These are phyloP conservation scores for Gymnopus androsaceus DNA, from an alignment of 1,284 basidiomycete species.

Conservation along the genomic window DNA sequence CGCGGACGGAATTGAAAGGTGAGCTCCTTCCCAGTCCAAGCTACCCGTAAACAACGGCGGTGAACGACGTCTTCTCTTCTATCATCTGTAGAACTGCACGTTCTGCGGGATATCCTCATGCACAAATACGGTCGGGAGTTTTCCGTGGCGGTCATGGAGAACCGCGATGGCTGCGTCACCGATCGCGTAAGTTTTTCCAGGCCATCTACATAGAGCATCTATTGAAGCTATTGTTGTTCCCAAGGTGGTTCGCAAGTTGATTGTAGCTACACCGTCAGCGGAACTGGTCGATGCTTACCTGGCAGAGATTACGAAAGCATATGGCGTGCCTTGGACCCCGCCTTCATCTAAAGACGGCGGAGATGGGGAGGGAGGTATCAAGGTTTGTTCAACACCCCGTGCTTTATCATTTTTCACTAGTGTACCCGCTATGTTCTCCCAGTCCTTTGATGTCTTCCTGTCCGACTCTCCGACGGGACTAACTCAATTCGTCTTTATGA, in stretches of 20 bases:
- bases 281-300: constrained; percentile 88
- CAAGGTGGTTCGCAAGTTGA: constrained; percentile 75
- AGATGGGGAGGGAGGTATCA: constrained; percentile 30
- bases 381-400: constrained; percentile 29
- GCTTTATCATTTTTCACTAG: neutral
- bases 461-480: neutral
- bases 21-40: constrained; percentile 9
- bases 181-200: constrained; percentile 60
- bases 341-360: constrained; percentile 7
- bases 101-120: constrained; percentile 91
- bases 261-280: constrained; percentile 65
- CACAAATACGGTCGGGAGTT: constrained; percentile 91
- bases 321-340: constrained; percentile 75
- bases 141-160: constrained; percentile 79
- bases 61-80: neutral
- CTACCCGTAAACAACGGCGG: constrained; percentile 1
- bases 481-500: neutral
- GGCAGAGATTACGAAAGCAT: constrained; percentile 85
- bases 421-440: neutral
- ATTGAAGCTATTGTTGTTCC: constrained; percentile 7
- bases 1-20: constrained; percentile 90
- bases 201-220: constrained; percentile 3
- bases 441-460: neutral
- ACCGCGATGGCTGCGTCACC: constrained; percentile 76
- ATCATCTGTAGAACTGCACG: constrained; percentile 72